These are phyloP conservation scores for Fragilaria crotonensis DNA, from an alignment of 108 stramenopile genomes.

Conservation along the genomic window DNA sequence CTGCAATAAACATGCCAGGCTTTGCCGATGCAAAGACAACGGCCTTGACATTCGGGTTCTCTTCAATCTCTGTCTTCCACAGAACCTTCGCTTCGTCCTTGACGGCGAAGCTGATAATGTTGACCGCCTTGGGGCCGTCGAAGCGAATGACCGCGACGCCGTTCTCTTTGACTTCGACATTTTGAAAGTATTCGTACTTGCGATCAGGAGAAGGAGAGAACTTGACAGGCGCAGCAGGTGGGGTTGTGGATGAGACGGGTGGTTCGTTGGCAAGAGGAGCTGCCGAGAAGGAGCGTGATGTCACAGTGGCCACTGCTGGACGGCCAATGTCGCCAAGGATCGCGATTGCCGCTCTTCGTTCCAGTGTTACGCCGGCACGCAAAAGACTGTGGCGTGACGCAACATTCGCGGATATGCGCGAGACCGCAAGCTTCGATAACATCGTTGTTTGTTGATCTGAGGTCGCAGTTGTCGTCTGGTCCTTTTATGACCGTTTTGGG, in stretches of 20 bases:
- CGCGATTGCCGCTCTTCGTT: no score
- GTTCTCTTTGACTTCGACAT: slow-evolving; percentile 67
- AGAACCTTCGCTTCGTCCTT: slow-evolving; percentile 78
- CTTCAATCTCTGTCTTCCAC: slow-evolving; percentile 68
- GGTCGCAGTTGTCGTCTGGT: no score
- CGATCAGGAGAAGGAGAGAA: slow-evolving; percentile 60
- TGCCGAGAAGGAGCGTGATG: background rate
- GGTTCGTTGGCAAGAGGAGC: background rate
- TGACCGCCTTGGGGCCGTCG: slow-evolving; percentile 91
- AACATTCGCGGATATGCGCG: no score
- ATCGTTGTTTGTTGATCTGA: no score
- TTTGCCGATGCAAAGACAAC: slow-evolving; percentile 96
- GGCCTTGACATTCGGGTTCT: slow-evolving; percentile 71
- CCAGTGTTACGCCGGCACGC: no score
- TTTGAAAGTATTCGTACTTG: slow-evolving; percentile 78
- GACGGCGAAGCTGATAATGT: slow-evolving; percentile 86
- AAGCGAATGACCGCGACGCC: slow-evolving; percentile 89
- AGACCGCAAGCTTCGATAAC: no score
- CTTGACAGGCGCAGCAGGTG: no score
- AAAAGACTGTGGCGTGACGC: no score
- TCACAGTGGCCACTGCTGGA: no score
- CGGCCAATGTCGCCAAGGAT: no score
- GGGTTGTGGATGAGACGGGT: background rate
- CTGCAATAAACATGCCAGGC: slow-evolving; percentile 96
- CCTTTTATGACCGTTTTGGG: no score